Conservation (phyloP, 345 rosid species). For the Lenwebbia sp. region DNA sequence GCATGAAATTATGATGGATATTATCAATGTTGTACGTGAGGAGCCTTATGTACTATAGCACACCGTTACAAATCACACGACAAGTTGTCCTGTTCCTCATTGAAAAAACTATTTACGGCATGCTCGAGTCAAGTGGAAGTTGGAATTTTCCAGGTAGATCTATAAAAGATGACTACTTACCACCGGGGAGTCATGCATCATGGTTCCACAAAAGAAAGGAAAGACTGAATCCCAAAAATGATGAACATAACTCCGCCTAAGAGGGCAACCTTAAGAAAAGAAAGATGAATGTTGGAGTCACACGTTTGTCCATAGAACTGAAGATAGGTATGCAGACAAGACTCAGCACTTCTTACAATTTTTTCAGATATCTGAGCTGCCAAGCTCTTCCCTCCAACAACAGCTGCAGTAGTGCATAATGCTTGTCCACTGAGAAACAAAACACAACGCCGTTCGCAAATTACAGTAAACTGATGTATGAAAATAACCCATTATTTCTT, state of each 20-base stretch:
- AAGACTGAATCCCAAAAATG: slow-evolving; percentile 79
- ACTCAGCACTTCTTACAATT: slow-evolving; percentile 26
- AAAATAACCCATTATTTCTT: background rate
- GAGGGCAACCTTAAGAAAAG: slow-evolving; percentile 56
- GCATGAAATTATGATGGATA: background rate
- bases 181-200: background rate
- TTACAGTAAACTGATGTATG: background rate
- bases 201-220: slow-evolving; percentile 31
- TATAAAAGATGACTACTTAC: background rate
- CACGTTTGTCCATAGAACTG: background rate
- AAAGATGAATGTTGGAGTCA: background rate
- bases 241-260: slow-evolving; percentile 86
- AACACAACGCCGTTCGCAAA: background rate
- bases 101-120: background rate
- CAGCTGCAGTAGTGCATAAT: slow-evolving; percentile 84
- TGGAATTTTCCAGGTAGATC: background rate
- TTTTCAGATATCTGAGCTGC: slow-evolving; percentile 89
- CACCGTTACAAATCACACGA: background rate
- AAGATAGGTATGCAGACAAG: background rate
- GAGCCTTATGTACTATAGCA: background rate
- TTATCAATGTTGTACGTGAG: background rate
- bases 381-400: slow-evolving; percentile 86
- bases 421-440: slow-evolving; percentile 60
- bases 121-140: background rate
- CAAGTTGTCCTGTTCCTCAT: background rate